Evolutionary conservation across 1,284 basidiomycete genomes (phyloP).

Genomic region (Papiliotrema flavescens): DNA sequence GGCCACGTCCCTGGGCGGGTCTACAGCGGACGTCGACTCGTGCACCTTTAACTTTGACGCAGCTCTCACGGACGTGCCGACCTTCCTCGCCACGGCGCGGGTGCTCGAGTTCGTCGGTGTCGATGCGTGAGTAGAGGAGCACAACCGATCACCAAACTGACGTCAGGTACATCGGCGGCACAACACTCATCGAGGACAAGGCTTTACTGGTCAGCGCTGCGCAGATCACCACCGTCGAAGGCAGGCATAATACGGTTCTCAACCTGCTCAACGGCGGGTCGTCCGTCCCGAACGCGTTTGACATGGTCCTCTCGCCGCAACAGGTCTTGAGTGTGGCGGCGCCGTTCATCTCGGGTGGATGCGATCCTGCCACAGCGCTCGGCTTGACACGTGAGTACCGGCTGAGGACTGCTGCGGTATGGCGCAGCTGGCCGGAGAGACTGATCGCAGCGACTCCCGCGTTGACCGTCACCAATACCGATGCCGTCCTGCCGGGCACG

Average conservation of each 20-base stretch:
- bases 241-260: constrained; percentile 62
- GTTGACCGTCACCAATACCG: constrained; percentile 63
- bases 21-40: constrained; percentile 51
- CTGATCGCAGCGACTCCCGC: constrained; percentile 57
- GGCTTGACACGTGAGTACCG: constrained; percentile 56
- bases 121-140: constrained; percentile 47
- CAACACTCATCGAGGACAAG: constrained; percentile 62
- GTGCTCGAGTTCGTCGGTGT: constrained; percentile 72
- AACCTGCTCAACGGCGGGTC: constrained; percentile 64
- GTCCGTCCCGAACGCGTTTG: constrained; percentile 65
- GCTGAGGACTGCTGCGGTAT: background rate
- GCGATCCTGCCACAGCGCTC: constrained; percentile 51
- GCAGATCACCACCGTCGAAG: constrained; percentile 71
- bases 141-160: background rate
- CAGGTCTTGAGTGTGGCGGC: constrained; percentile 72
- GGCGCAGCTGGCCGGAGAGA: too few relatives aligned
- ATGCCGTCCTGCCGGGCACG: constrained; percentile 57
- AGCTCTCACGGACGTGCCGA: constrained; percentile 61
- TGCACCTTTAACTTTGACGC: constrained; percentile 69
- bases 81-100: constrained; percentile 67
- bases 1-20: constrained; percentile 57
- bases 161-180: constrained; percentile 63
- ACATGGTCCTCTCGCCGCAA: constrained; percentile 62
- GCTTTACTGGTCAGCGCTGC: constrained; percentile 62
- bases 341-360: constrained; percentile 64